These are phyloP conservation scores for Plasmopara halstedii DNA, from an alignment of 352 stramenopile species.

Conservation along the genomic window DNA sequence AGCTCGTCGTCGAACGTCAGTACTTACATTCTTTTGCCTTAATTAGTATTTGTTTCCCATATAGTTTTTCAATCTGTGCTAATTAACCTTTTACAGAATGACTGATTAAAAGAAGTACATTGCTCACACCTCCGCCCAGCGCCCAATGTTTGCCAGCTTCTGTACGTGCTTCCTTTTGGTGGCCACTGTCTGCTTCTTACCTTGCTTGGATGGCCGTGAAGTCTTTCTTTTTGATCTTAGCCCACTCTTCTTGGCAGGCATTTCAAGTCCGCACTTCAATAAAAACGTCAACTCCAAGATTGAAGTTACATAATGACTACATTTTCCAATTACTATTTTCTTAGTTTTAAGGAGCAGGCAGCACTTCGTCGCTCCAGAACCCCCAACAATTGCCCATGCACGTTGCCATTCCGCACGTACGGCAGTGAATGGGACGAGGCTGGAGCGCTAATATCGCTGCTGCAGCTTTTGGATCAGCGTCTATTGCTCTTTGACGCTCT, in stretches of 20 bases:
- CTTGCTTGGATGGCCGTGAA: neutral
- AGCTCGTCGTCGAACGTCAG: too few species aligned
- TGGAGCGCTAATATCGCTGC: constrained; percentile 20
- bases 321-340: constrained; percentile 1
- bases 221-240: constrained; percentile 10
- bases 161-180: constrained; percentile 75
- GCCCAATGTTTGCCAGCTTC: constrained; percentile 40
- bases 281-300: constrained; percentile 1
- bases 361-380: constrained; percentile 58
- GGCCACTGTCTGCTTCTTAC: constrained; percentile 27
- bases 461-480: constrained; percentile 31
- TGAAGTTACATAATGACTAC: constrained; percentile 15
- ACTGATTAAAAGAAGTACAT: neutral
- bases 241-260: constrained; percentile 12
- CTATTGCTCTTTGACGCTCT: constrained; percentile 32
- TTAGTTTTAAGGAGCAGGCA: constrained; percentile 12
- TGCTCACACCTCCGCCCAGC: constrained; percentile 46
- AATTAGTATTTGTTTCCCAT: constrained; percentile 61
- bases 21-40: constrained; percentile 59
- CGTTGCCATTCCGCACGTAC: constrained; percentile 40
- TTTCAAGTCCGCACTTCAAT: constrained; percentile 19
- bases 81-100: too few species aligned
- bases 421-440: constrained; percentile 51
- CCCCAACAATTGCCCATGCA: constrained; percentile 71
- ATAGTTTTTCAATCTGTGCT: constrained; percentile 58